Conservation (phyloP, 805 yeast species). For the Barnettozyma sucrosica region DNA sequence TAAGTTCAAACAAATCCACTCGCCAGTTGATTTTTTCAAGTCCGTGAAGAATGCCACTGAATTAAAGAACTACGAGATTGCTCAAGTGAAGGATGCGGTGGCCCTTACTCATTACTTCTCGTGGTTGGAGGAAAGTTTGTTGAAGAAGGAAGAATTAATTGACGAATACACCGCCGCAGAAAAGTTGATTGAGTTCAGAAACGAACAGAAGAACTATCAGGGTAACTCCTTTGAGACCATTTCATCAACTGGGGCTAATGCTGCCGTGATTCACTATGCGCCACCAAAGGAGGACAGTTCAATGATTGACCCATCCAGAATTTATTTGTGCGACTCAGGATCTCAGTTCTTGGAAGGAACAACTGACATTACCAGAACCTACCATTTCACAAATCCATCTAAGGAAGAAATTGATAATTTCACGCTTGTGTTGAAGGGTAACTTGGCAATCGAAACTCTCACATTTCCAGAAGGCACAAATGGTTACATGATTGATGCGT, state of each 20-base stretch:
- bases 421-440: slow-evolving; percentile 87
- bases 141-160: slow-evolving; percentile 34
- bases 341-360: slow-evolving; percentile 93
- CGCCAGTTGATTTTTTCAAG: slow-evolving; percentile 65
- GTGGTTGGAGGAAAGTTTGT: slow-evolving; percentile 69
- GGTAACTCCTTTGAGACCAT: slow-evolving; percentile 75
- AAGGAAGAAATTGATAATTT: slow-evolving; percentile 58
- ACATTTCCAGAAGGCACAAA: slow-evolving; percentile 72
- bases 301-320: slow-evolving; percentile 56
- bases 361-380: slow-evolving; percentile 89
- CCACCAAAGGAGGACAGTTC: slow-evolving; percentile 57
- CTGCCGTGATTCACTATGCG: slow-evolving; percentile 70
- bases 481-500: slow-evolving; percentile 70
- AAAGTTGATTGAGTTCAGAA: slow-evolving; percentile 50
- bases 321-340: slow-evolving; percentile 84
- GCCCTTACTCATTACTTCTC: slow-evolving; percentile 70
- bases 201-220: slow-evolving; percentile 47
- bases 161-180: slow-evolving; percentile 64
- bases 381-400: slow-evolving; percentile 57
- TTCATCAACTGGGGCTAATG: slow-evolving; percentile 69
- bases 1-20: slow-evolving; percentile 36
- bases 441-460: slow-evolving; percentile 75
- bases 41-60: slow-evolving; percentile 72
- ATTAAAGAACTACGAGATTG: slow-evolving; percentile 59
- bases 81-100: slow-evolving; percentile 81